Evolutionary conservation across 208 protist genomes (phyloP), one percentile per base, ranked within the genome.

Genomic region (Naegleria fowleri): DNA sequence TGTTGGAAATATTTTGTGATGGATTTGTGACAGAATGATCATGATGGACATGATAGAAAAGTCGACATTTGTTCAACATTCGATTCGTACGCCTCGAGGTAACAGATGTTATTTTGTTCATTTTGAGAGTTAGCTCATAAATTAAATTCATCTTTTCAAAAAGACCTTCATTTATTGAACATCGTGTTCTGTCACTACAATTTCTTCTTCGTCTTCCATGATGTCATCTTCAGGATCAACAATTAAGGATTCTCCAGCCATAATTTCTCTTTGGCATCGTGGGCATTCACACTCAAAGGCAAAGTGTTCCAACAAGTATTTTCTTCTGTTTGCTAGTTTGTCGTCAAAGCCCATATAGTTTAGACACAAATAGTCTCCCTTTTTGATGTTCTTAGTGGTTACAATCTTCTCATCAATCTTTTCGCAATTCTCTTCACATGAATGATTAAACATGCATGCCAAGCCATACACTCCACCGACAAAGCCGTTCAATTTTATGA

Each of bases 361-460:
- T 83, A 83, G 29, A 83, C 33, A 40, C 7, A 83, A 16, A 83
- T 36, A 83, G 9, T 83, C n/a, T 40, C 75, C 75, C 29, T 22
- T 36, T n/a, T 83, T 83, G 33, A 83, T 83, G 29, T 39, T 39
- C 33, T n/a, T n/a, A 36, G 75, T 83, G 7, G 75, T 40, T 40
- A 83, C 75, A 36, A 83, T 83, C 29, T 83, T 39, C 13, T 83
- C 33, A 39, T 83, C 75, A 36, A 83, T 39, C 29, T 83, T 83
- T 36, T 83, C 75, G 13, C n/a, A n/a, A 39, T 83, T 83, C 29
- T 83, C 75, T 15, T n/a, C 75, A 39, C 75, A 83, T 38, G 75
- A n/a, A 39, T 83, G 75, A 83, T 83, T 83, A n/a, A 83, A 83
- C 13, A 83, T 13, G 75, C 75, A 83, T 15, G 75, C 75, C 33